These are phyloP conservation scores for Fomitopsis betulina DNA, from an alignment of 1,284 basidiomycete species.

Conservation along the genomic window DNA sequence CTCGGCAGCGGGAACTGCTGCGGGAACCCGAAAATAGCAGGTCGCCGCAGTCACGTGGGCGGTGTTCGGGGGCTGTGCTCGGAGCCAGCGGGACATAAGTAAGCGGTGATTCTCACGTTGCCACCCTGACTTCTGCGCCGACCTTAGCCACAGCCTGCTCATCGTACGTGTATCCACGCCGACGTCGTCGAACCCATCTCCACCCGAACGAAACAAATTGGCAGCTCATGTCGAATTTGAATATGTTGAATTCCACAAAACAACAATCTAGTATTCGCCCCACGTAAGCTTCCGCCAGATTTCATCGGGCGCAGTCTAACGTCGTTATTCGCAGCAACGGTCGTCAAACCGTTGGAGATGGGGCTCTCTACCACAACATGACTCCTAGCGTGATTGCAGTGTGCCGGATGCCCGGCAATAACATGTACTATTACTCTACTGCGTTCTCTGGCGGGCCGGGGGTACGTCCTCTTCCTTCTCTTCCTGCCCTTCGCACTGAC, in stretches of 20 bases:
- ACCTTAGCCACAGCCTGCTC: background rate
- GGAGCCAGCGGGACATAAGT: constrained; percentile 3
- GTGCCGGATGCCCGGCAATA: constrained; percentile 73
- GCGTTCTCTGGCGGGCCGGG: constrained; percentile 85
- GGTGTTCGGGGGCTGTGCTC: constrained; percentile 1
- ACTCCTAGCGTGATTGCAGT: constrained; percentile 77
- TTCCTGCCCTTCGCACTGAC: constrained; percentile 3
- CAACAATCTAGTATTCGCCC: constrained; percentile 86
- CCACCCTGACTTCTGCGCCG: constrained; percentile 1
- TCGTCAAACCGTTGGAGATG: constrained; percentile 90
- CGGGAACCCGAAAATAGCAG: background rate
- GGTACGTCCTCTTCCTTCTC: constrained; percentile 41
- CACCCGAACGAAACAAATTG: constrained; percentile 50
- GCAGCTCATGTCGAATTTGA: constrained; percentile 71
- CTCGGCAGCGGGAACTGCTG: background rate
- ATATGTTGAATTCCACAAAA: constrained; percentile 66
- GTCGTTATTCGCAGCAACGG: constrained; percentile 63
- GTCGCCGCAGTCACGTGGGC: constrained; percentile 6
- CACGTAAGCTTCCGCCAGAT: constrained; percentile 52
- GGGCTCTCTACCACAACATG: constrained; percentile 77
- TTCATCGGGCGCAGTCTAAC: constrained; percentile 13
- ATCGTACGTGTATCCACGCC: background rate
- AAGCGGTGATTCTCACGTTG: background rate
- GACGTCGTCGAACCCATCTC: background rate
- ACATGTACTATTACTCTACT: constrained; percentile 84